Evolutionary conservation across 1,139 yeast genomes (phyloP), one percentile per base, ranked within the genome.

Genomic region (Sugiyamaella castrensis): DNA sequence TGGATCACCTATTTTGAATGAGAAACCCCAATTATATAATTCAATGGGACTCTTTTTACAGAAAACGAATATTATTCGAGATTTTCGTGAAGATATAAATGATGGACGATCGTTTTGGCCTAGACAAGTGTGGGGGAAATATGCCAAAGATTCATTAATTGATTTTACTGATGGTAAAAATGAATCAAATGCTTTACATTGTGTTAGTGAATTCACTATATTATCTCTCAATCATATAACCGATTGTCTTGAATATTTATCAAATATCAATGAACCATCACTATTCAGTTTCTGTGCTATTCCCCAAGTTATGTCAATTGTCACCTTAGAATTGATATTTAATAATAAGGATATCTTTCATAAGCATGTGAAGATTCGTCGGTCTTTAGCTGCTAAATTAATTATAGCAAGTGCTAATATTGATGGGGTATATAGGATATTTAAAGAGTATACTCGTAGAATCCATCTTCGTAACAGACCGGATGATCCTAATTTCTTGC

Each of bases 61-160:
- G 67, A 91, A 91, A 68, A 88, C 97, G 30, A 94, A 94, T 70
- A 92, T 94, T 62, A 92, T 89, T 55, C 81, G 99, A 64, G 99
- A 94, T 69, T 92, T 84, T 69, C 82, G 86, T 54, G 99, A 94
- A 69, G 99, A 94, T 66, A 73, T 88, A 61, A 81, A 76, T 52
- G 98, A 92, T 63, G 95, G 95, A 37, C 80, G 98, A 64, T 83
- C 95, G 0, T 94, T 94, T 71, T 94, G 96, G 95, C 99, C 99
- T 27, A 77, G 80, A 63, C 98, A 92, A 66, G 80, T 89, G 47
- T 94, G 98, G 98, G 71, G 80, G 37, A 81, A 85, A 58, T 87
- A 92, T 66, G 80, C 91, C 31, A 19, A 19, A 5, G 53, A 57
- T 41, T 40, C 56, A 16, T 58, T 72, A 32, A 53, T 54, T 7